Evolutionary conservation across 1,139 yeast species (phyloP).

Genomic region (Sugiyamaella neomexicana): DNA sequence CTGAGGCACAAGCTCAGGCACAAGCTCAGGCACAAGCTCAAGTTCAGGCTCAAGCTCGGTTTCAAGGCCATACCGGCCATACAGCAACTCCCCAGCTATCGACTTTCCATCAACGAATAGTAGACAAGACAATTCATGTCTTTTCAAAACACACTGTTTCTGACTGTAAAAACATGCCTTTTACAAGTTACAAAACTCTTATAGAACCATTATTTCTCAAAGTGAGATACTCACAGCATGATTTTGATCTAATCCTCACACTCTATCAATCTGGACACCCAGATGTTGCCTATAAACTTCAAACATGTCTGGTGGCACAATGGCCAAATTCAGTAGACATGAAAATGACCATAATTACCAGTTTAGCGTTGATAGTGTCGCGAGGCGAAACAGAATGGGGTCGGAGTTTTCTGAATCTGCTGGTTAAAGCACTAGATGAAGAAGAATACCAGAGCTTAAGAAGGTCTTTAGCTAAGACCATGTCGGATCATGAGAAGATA

Average conservation of each 20-base stretch:
- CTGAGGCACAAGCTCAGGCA: background rate
- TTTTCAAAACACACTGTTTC: background rate
- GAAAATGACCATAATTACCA: constrained; percentile 7
- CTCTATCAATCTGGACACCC: constrained; percentile 9
- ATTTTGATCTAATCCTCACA: constrained; percentile 13
- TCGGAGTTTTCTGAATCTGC: background rate
- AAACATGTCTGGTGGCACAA: constrained; percentile 9
- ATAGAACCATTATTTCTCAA: constrained; percentile 12
- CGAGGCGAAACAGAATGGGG: constrained; percentile 7
- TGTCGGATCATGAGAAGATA: background rate
- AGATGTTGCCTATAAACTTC: constrained; percentile 15
- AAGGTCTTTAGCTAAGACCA: constrained; percentile 1
- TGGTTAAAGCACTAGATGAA: constrained; percentile 1
- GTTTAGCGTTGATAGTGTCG: constrained; percentile 4
- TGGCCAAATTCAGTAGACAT: constrained; percentile 12
- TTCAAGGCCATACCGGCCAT: background rate
- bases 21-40: background rate
- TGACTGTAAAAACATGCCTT: constrained; percentile 5
- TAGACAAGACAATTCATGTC: background rate
- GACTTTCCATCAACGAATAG: background rate
- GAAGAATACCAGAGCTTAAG: background rate
- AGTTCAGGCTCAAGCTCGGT: background rate
- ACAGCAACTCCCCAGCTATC: background rate
- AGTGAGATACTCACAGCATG: constrained; percentile 7
- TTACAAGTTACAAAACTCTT: constrained; percentile 9